Evolutionary conservation across 2,329 filamentous ascomycete species (phyloP), one percentile per base, ranked within the genome.

Genomic region (Mycosphaerelloides madeirae): DNA sequence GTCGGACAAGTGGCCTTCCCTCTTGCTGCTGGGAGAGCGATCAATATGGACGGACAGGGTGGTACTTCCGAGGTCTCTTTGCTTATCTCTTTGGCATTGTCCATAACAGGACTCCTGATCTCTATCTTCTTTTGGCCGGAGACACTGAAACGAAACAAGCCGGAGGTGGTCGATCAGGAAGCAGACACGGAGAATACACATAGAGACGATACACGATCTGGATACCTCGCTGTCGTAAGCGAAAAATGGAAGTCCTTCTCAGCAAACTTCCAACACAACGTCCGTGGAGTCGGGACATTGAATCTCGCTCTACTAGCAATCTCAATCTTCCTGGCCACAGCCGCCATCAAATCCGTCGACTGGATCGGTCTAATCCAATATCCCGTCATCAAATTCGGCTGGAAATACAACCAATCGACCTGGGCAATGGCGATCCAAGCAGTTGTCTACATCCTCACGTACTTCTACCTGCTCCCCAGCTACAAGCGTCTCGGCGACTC

Each of bases 321-420:
- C 6, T 34, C 43, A 3, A 45, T 41, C 12, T 38, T 45, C 13
- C 37, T 45, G 13, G 36, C 29, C 19, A 38, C 42, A 16, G 29
- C 42, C 3, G 43, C 43, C 11, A 34, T 44, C 42, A 44, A 39
- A 18, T 19, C 42, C 6, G 36, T 39, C 9, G 42, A 44, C 36
- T 44, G 34, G 42, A n/a, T 44, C 8, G 42, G 35, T 33, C 15
- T 43, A 9, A 43, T 43, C 19, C 41, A 43, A n/a, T 40, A 45
- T 29, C 36, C 43, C 9, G 43, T 41, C 6, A 45, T 45, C 37
- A 40, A 41, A 13, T 45, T 45, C 12, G 43, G 37, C 28, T 45
- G 36, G 36, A 40, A 41, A 14, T 45, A 45, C 43, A 41, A 41
- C 19, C 36, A 43, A 35, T 44, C 42, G 2, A 41, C 43, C 7